Percentiles rank a stretch among this genome's conserved stretches.
These are phyloP conservation scores for Rhynchosporium agropyri DNA, from an alignment of 2,329 filamentous ascomycete species.

Conservation along the genomic window DNA sequence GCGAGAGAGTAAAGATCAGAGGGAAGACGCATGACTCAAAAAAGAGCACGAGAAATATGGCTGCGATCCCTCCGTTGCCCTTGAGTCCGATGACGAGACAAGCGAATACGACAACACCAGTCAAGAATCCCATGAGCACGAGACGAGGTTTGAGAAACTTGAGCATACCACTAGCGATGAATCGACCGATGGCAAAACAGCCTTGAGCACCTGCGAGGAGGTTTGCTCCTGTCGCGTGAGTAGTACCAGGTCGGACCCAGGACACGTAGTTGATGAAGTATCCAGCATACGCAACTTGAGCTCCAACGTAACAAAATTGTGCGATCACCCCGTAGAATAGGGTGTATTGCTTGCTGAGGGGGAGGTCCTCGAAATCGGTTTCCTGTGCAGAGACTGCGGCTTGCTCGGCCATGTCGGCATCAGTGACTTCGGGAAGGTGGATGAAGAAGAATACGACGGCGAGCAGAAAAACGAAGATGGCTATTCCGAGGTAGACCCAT, in stretches of 20 bases:
- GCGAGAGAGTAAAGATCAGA: constrained; percentile 76
- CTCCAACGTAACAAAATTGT: constrained; percentile 78
- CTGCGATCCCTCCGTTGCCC: constrained; percentile 56
- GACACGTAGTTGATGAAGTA: constrained; percentile 64
- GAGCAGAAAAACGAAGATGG: constrained; percentile 70
- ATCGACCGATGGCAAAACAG: constrained; percentile 74
- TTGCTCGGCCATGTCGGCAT: constrained; percentile 57
- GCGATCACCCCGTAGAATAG: constrained; percentile 72
- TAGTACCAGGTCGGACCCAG: constrained; percentile 45
- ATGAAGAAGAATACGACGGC: constrained; percentile 70
- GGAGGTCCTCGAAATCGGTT: constrained; percentile 33
- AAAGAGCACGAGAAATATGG: constrained; percentile 69
- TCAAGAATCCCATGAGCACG: constrained; percentile 61
- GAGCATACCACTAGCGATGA: constrained; percentile 66
- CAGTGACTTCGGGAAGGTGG: constrained; percentile 58
- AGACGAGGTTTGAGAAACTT: constrained; percentile 65
- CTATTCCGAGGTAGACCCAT: constrained; percentile 82
- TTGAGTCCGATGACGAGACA: constrained; percentile 45
- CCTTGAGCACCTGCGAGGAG: constrained; percentile 74
- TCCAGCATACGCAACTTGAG: constrained; percentile 41
- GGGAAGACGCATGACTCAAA: constrained; percentile 84
- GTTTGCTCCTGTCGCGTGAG: constrained; percentile 58
- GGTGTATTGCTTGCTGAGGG: constrained; percentile 46
- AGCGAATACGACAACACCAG: constrained; percentile 62
- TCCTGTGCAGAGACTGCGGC: constrained; percentile 26